Conservation (phyloP, 73 alveolate genomes). For the Breviolum minutum region DNA sequence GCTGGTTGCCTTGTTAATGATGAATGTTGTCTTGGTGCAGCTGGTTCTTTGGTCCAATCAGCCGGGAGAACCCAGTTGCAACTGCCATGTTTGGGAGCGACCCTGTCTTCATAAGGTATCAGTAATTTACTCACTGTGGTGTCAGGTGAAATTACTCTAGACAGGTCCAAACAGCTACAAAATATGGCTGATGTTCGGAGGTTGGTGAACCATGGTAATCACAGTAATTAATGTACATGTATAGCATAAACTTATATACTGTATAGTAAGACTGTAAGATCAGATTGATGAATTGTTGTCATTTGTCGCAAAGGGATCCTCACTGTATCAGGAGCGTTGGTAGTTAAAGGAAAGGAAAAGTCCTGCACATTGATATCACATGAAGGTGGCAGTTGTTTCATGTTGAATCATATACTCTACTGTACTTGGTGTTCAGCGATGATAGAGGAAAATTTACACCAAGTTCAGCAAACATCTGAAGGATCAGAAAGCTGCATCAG, state of each 20-base stretch:
- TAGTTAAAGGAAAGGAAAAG: not conserved
- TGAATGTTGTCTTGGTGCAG: slow-evolving; percentile 89
- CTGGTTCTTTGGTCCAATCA: slow-evolving; percentile 87
- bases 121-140: not conserved
- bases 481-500: too few relatives aligned
- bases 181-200: too few relatives aligned
- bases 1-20: slow-evolving; percentile 75
- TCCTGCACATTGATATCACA: not conserved
- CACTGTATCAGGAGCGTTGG: too few relatives aligned
- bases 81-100: not conserved
- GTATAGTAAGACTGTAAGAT: too few relatives aligned
- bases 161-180: not conserved
- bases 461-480: too few relatives aligned
- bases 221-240: too few relatives aligned
- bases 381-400: not conserved
- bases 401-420: not conserved
- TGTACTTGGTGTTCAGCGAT: too few relatives aligned
- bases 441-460: too few relatives aligned
- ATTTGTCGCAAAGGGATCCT: too few relatives aligned
- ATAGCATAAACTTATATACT: too few relatives aligned
- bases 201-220: too few relatives aligned
- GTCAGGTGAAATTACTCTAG: not conserved
- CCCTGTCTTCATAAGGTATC: not conserved
- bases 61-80: not conserved
- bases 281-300: too few relatives aligned